Conservation (phyloP, 1,284 basidiomycete species). For the Tremellales sp. region DNA sequence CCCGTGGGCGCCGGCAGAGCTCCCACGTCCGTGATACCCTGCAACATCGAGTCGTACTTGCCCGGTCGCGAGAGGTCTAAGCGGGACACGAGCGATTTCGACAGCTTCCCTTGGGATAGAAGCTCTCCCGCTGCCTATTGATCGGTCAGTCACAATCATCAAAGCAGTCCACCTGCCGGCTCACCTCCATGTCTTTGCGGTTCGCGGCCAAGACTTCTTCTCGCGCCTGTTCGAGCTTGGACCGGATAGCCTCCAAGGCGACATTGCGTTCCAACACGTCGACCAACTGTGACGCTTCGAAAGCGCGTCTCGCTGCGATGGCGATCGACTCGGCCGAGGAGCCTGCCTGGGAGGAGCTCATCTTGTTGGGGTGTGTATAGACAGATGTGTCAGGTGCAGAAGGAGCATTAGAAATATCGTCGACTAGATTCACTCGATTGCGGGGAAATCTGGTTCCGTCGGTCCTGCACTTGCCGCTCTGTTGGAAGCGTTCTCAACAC, state of each 20-base stretch:
- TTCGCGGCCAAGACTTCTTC: slow-evolving; percentile 74
- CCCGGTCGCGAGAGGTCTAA: slow-evolving; percentile 78
- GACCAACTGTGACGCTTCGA: slow-evolving; percentile 78
- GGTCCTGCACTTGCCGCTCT: no score
- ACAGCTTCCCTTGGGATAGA: slow-evolving; percentile 77
- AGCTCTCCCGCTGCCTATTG: slow-evolving; percentile 67
- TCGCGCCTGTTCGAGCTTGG: slow-evolving; percentile 62
- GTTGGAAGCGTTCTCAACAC: no score
- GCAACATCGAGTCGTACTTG: slow-evolving; percentile 92
- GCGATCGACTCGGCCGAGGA: slow-evolving; percentile 58
- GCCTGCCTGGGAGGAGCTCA: slow-evolving; percentile 13
- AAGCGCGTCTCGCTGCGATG: slow-evolving; percentile 70
- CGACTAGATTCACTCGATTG: no score
- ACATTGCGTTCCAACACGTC: slow-evolving; percentile 61
- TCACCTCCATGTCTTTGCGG: slow-evolving; percentile 68
- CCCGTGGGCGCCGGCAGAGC: slow-evolving; percentile 81
- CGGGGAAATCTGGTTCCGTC: background rate
- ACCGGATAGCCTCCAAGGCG: slow-evolving; percentile 67
- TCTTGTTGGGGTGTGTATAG: slow-evolving; percentile 4
- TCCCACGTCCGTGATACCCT: slow-evolving; percentile 84
- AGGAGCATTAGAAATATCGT: background rate
- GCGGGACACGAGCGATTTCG: slow-evolving; percentile 72
- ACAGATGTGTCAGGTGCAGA: background rate
- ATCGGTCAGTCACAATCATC: slow-evolving; percentile 1
- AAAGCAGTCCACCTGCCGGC: slow-evolving; percentile 13